These are phyloP conservation scores for Ophiocordyceps robertsii DNA, from an alignment of 2,329 filamentous ascomycete species.

Conservation along the genomic window DNA sequence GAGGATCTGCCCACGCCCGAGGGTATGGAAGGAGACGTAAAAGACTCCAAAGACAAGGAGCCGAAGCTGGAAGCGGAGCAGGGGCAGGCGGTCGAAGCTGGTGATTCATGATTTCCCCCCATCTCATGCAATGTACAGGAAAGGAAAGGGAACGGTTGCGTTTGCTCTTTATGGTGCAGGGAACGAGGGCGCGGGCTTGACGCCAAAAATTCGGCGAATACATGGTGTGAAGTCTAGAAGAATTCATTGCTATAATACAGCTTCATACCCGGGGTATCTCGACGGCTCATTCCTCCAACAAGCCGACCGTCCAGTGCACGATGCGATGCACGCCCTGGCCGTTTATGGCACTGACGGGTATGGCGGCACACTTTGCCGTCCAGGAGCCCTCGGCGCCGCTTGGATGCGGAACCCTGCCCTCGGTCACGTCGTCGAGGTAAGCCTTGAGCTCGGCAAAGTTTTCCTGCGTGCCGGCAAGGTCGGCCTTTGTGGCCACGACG, in stretches of 20 bases:
- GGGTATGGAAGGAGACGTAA: slow-evolving; percentile 4
- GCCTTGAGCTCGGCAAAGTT: slow-evolving; percentile 58
- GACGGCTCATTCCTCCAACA: slow-evolving; percentile 38
- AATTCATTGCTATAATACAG: not conserved
- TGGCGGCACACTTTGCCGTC: slow-evolving; percentile 49
- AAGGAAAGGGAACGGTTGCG: too few species aligned
- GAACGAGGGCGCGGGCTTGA: too few species aligned
- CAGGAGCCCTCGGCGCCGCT: slow-evolving; percentile 47
- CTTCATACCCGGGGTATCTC: not conserved
- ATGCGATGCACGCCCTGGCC: slow-evolving; percentile 71
- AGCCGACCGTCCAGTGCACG: slow-evolving; percentile 56
- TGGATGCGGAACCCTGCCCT: slow-evolving; percentile 55
- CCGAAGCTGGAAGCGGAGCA: not conserved
- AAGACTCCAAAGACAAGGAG: not conserved
- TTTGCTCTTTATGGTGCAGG: too few species aligned
- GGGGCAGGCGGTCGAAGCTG: not conserved
- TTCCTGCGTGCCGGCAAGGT: slow-evolving; percentile 62
- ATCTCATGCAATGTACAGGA: too few species aligned
- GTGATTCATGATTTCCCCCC: not conserved
- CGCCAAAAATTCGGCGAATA: not conserved
- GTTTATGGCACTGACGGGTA: slow-evolving; percentile 83
- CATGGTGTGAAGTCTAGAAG: not conserved
- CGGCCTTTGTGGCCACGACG: slow-evolving; percentile 86
- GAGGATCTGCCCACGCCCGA: slow-evolving; percentile 25
- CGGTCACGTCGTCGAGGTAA: slow-evolving; percentile 57